A percentile compares a stretch with the other conserved stretches of the same genome.
Conservation (phyloP, 176 grass and related monocot species). For the Avena sativa region DNA sequence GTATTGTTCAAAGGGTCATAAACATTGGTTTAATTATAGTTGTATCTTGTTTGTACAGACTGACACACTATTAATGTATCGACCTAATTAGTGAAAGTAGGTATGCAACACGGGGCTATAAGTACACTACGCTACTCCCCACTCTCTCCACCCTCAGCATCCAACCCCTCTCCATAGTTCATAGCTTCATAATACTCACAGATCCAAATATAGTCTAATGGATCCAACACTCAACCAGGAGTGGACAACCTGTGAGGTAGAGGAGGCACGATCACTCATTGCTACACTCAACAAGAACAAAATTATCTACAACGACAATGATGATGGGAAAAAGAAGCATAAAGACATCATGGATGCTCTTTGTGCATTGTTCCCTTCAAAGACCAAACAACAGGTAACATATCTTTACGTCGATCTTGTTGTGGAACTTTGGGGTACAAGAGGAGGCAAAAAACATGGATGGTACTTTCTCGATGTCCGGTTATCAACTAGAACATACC, state of each 20-base stretch:
- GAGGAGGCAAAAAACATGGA: neutral
- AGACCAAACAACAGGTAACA: slow-evolving; percentile 30
- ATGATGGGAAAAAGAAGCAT: slow-evolving; percentile 1
- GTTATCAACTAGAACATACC: neutral
- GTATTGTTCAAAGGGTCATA: neutral
- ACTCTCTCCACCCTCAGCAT: neutral
- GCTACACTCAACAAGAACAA: neutral
- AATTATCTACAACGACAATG: no score
- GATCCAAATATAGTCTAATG: slow-evolving; percentile 1
- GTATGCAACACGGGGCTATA: neutral
- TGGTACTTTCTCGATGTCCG: neutral
- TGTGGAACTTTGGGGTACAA: neutral
- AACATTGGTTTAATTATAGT: neutral
- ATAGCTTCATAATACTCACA: neutral
- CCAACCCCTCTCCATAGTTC: neutral
- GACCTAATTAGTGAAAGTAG: neutral
- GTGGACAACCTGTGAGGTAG: slow-evolving; percentile 29
- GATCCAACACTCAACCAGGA: neutral
- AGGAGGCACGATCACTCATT: neutral
- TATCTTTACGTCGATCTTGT: slow-evolving; percentile 36
- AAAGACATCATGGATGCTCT: neutral
- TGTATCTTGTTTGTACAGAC: neutral
- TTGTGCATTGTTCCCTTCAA: slow-evolving; percentile 28
- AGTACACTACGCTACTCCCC: neutral
- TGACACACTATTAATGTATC: neutral